These are phyloP conservation scores for Colletotrichum sp. DNA, from an alignment of 2,329 filamentous ascomycete genomes.

Conservation along the genomic window DNA sequence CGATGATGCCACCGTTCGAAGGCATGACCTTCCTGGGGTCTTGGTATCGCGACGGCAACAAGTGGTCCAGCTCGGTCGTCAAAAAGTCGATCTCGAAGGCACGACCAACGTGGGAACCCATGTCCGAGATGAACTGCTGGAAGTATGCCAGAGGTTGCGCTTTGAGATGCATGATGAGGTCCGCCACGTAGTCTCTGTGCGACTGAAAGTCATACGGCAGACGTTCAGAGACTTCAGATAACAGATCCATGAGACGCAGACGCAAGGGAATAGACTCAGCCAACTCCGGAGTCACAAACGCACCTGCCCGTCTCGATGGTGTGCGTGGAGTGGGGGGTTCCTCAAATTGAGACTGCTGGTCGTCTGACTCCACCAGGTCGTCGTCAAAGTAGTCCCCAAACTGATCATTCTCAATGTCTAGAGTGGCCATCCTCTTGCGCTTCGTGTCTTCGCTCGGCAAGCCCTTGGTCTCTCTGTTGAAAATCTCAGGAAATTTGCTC, in stretches of 20 bases:
- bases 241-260: conserved; percentile 65
- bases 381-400: conserved; percentile 67
- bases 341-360: conserved; percentile 48
- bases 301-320: conserved; percentile 23
- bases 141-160: conserved; percentile 65
- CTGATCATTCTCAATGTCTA: conserved; percentile 65
- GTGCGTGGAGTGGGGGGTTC: conserved; percentile 1
- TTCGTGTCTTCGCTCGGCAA: conserved; percentile 48
- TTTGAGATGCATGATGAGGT: conserved; percentile 61
- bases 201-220: conserved; percentile 45
- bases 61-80: conserved; percentile 43
- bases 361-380: conserved; percentile 35
- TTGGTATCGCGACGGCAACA: conserved; percentile 46
- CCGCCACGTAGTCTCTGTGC: conserved; percentile 62
- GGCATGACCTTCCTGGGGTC: conserved; percentile 45
- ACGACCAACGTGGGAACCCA: not conserved
- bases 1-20: conserved; percentile 38
- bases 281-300: conserved; percentile 41
- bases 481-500: conserved; percentile 69
- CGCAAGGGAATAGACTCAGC: conserved; percentile 66
- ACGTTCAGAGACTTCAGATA: conserved; percentile 52
- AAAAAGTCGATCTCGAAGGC: conserved; percentile 16
- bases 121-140: conserved; percentile 51
- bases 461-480: conserved; percentile 66
- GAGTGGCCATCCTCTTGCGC: conserved; percentile 49